Percentiles rank a stretch among this genome's conserved stretches.
Conservation (phyloP, 768 basidiomycete species). For the Grammothele lineata region DNA sequence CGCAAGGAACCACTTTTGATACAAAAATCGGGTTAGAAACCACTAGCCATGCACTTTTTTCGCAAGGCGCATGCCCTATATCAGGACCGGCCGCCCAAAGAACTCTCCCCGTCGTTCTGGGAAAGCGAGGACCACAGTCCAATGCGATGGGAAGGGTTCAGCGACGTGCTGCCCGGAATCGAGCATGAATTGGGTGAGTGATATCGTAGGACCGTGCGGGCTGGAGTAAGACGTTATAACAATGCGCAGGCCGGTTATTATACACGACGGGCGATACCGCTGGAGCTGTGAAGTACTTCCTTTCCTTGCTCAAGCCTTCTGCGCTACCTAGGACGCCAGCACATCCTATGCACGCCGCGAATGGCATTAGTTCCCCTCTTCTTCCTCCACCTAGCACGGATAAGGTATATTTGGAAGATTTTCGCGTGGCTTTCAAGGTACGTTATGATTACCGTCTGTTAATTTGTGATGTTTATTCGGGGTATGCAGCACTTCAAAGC, state of each 20-base stretch:
- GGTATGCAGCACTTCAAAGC: conserved; percentile 63
- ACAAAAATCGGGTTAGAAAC: conserved; percentile 67
- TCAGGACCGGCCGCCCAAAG: conserved; percentile 44
- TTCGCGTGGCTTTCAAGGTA: conserved; percentile 81
- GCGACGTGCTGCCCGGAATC: conserved; percentile 64
- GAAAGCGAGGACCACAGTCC: conserved; percentile 55
- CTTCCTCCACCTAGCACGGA: conserved; percentile 35
- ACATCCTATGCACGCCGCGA: conserved; percentile 6
- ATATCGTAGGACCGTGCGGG: neutral
- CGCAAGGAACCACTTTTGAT: no score
- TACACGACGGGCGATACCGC: conserved; percentile 87
- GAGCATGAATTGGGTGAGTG: conserved; percentile 72
- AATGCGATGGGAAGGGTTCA: conserved; percentile 42
- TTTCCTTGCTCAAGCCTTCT: conserved; percentile 56
- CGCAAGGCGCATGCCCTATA: conserved; percentile 67
- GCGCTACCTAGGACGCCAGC: conserved; percentile 13
- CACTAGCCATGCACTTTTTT: conserved; percentile 78
- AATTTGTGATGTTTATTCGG: conserved; percentile 3
- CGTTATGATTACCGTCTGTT: neutral
- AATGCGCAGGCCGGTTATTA: conserved; percentile 63
- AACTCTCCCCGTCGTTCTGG: conserved; percentile 79
- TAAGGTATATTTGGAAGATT: conserved; percentile 81
- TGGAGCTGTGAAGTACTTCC: conserved; percentile 73
- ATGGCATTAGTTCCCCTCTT: conserved; percentile 16
- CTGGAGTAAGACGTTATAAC: neutral